Conservation (phyloP, 768 basidiomycete genomes). For the Daedaleopsis nitida region DNA sequence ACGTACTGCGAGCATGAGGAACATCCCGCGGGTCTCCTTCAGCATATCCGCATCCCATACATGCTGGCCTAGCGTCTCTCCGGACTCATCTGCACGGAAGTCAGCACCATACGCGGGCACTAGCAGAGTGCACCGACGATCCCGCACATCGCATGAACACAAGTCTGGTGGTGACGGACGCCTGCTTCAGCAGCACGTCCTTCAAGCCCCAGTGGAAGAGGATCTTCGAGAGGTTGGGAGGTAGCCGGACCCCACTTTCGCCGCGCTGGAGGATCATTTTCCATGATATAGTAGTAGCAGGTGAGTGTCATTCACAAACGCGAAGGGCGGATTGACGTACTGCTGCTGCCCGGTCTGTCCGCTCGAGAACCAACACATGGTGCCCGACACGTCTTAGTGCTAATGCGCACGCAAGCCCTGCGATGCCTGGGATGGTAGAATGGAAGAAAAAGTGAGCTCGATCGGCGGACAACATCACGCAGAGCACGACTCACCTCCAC, state of each 20-base stretch:
- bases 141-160: constrained; percentile 28
- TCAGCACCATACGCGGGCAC: not conserved
- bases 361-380: constrained; percentile 34
- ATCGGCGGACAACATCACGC: not conserved
- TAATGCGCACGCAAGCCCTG: constrained; percentile 35
- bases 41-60: constrained; percentile 33
- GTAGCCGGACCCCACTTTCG: constrained; percentile 31
- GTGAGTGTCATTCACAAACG: not conserved
- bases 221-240: constrained; percentile 41
- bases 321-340: constrained; percentile 3
- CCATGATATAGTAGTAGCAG: not conserved
- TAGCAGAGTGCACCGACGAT: not conserved
- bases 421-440: constrained; percentile 30
- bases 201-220: constrained; percentile 39
- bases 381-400: constrained; percentile 34
- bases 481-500: constrained; percentile 26
- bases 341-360: constrained; percentile 12
- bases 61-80: constrained; percentile 32
- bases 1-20: constrained; percentile 33
- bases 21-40: constrained; percentile 33
- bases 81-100: constrained; percentile 26
- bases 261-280: constrained; percentile 17
- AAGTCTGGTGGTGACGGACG: constrained; percentile 14
- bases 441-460: too few relatives aligned
- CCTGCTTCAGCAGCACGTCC: constrained; percentile 26